Evolutionary conservation across 1,284 basidiomycete species (phyloP).

Genomic region (Moesziomyces globuligerus): DNA sequence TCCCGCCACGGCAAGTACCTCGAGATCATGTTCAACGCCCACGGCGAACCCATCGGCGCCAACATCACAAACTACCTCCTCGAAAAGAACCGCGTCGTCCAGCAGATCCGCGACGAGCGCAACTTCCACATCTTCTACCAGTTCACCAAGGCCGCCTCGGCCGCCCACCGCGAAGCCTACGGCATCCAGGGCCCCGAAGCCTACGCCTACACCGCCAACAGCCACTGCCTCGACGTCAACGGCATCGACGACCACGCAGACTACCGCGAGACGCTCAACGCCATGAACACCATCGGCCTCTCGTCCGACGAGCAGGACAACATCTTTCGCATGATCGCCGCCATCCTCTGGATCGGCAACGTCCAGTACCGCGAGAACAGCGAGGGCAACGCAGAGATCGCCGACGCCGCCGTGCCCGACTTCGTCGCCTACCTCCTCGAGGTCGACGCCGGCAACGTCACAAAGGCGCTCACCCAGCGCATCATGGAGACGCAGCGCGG

Average conservation of each 20-base stretch:
- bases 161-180: conserved; percentile 89
- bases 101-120: conserved; percentile 94
- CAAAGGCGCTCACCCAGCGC: conserved; percentile 85
- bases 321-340: conserved; percentile 92
- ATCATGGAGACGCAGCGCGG: conserved; percentile 84
- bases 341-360: conserved; percentile 96
- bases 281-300: conserved; percentile 93
- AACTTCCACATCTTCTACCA: conserved; percentile 99
- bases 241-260: conserved; percentile 91
- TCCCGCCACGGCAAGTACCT: conserved; percentile 99
- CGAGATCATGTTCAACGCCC: conserved; percentile 97
- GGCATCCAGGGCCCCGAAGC: conserved; percentile 97
- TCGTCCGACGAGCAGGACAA: conserved; percentile 84
- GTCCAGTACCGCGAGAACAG: conserved; percentile 79
- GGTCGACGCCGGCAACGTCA: conserved; percentile 79
- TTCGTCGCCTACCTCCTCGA: conserved; percentile 96
- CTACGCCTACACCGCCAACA: conserved; percentile 91
- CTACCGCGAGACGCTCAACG: conserved; percentile 88
- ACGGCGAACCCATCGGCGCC: conserved; percentile 93
- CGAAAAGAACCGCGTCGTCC: conserved; percentile 94
- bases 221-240: conserved; percentile 89
- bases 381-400: conserved; percentile 84
- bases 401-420: conserved; percentile 89
- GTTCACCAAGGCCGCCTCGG: conserved; percentile 93
- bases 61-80: conserved; percentile 98